Evolutionary conservation across 2,329 filamentous ascomycete genomes (phyloP).

Genomic region (Calonectria honghensis): DNA sequence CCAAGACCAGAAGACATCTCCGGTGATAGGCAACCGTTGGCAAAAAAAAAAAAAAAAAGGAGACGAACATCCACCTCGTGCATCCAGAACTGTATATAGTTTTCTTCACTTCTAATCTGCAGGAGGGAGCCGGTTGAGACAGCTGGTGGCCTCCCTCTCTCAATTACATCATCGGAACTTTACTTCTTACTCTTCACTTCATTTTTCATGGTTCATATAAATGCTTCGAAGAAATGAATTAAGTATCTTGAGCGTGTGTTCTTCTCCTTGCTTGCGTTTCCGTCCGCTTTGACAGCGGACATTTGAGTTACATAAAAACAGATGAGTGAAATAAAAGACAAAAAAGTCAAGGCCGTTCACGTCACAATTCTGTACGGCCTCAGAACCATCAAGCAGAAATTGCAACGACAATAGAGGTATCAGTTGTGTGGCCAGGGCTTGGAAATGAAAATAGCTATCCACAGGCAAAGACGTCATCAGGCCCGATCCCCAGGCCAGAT

Average conservation of each 20-base stretch:
- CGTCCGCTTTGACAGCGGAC: conserved; percentile 34
- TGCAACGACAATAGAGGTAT: conserved; percentile 45
- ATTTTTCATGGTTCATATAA: neutral
- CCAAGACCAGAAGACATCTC: conserved; percentile 9
- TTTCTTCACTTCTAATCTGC: no score
- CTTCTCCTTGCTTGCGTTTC: conserved; percentile 33
- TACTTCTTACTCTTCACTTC: neutral
- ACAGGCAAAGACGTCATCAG: conserved; percentile 56
- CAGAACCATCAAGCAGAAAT: conserved; percentile 50
- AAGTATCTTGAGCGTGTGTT: conserved; percentile 31
- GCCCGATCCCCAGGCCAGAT: conserved; percentile 51
- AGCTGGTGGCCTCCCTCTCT: neutral
- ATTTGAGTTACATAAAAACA: conserved; percentile 43
- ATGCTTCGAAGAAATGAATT: conserved; percentile 10
- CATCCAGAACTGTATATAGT: neutral
- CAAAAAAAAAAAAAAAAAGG: neutral
- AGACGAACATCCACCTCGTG: neutral
- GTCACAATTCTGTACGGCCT: conserved; percentile 53
- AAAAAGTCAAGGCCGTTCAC: conserved; percentile 43
- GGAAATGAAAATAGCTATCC: conserved; percentile 54
- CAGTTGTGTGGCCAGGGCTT: conserved; percentile 53
- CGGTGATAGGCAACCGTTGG: conserved; percentile 2
- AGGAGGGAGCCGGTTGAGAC: conserved; percentile 10
- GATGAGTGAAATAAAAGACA: conserved; percentile 38
- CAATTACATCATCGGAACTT: neutral